Evolutionary conservation across 2,329 filamentous ascomycete species (phyloP), one percentile per base, ranked within the genome.

Genomic region (Juglanconis juglandina): DNA sequence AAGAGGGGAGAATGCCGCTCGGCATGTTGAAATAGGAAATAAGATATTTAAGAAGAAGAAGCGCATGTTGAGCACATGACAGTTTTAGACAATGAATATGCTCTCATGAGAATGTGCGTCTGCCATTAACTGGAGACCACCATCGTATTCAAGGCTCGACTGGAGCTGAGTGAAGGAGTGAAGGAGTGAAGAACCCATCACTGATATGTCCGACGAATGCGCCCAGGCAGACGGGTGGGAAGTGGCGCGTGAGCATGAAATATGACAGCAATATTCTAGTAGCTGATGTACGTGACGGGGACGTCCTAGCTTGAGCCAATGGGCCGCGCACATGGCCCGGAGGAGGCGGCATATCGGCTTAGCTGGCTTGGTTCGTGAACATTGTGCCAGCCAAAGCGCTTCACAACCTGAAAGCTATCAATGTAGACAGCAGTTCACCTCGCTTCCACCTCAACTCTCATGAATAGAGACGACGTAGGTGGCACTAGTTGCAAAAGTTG

Each of bases 311-410:
- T 50, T 51, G 17, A 55, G 56, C 59, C 59, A 61, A 61, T 55
- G 34, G 39, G 59, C 56, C 44, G 46, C 13, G 59, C 59, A 61
- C 59, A 61, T 61, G 59, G 32, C 34, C 42, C 48, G 39, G 39
- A 47, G 44, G 39, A 42, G 41, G 39, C 49, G 48, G 42, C 39
- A 30, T n/a, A 53, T 9, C 56, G 56, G 48, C 24, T 24, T 24
- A 24, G 24, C 56, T 46, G 56, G 56, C 10, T 13, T 37, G 33
- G 44, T 30, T 11, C 9, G 39, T 13, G n/a, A 10, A 2, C 39
- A 3, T 42, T 42, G 11, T 42, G 7, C 4, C 10, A 42, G 10
- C n/a, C 11, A 13, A 42, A 14, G 39, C 10, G n/a, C 39, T 42
- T 4, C 10, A 42, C 4, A 11, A 4, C 39, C 14, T 34, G 41